phyloP scores from a whole-genome alignment of 192 early-diverging fungal species.

The Dispira parvispora region DNA sequence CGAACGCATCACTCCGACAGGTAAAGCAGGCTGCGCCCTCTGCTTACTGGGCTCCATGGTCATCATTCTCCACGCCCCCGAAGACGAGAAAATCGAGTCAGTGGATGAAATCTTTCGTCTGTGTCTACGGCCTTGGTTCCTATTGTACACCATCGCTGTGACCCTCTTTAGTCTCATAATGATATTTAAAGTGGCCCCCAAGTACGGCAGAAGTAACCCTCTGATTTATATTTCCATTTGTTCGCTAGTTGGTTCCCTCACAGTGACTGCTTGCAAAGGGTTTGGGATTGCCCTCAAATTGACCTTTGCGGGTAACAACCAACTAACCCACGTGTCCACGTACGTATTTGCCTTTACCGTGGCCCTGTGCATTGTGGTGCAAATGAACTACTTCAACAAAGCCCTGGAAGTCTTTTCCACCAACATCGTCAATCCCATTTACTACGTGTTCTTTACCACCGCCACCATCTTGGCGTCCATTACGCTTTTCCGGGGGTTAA shows the following conservation, averaged over 20 bases:
- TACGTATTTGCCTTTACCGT: slow-evolving; percentile 76
- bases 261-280: slow-evolving; percentile 83
- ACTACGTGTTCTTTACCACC: slow-evolving; percentile 92
- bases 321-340: slow-evolving; percentile 77
- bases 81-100: slow-evolving; percentile 57
- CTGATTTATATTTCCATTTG: slow-evolving; percentile 90
- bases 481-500: slow-evolving; percentile 77
- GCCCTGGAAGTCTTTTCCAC: slow-evolving; percentile 85
- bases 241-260: slow-evolving; percentile 87
- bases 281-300: slow-evolving; percentile 85
- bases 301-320: slow-evolving; percentile 84
- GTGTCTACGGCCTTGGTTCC: slow-evolving; percentile 65
- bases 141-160: slow-evolving; percentile 60
- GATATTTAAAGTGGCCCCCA: slow-evolving; percentile 67
- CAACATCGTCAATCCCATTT: slow-evolving; percentile 76
- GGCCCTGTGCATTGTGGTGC: slow-evolving; percentile 66
- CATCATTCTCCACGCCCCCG: slow-evolving; percentile 75
- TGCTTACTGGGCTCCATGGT: slow-evolving; percentile 78
- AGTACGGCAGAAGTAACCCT: slow-evolving; percentile 60
- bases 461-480: slow-evolving; percentile 82
- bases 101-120: slow-evolving; percentile 73
- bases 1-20: slow-evolving; percentile 63
- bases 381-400: slow-evolving; percentile 99
- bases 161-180: slow-evolving; percentile 44
- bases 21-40: slow-evolving; percentile 78